phyloP scores from a whole-genome alignment of 345 rosid genomes.

The Bruguiera gymnorhiza region DNA sequence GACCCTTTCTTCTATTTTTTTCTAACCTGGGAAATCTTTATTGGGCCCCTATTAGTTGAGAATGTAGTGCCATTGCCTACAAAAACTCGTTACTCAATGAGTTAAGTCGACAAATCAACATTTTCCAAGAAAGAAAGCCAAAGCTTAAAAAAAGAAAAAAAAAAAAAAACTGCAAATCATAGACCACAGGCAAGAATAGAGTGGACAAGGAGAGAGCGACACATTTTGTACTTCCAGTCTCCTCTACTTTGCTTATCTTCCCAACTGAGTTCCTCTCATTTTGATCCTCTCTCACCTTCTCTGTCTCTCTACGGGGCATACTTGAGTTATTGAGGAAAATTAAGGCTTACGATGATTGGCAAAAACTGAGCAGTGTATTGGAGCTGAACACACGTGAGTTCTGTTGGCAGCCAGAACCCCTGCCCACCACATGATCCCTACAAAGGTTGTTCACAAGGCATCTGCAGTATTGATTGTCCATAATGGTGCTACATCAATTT shows the following conservation, averaged over 20 bases:
- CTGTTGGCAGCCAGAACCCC: conserved; percentile 38
- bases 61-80: background rate
- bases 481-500: conserved; percentile 78
- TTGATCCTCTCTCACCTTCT: background rate
- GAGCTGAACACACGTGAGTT: conserved; percentile 32
- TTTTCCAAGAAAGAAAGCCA: background rate
- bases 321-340: too few relatives aligned
- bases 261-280: conserved; percentile 20
- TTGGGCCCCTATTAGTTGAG: background rate
- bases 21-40: conserved; percentile 2
- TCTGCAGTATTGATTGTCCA: conserved; percentile 82
- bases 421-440: conserved; percentile 47
- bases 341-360: background rate
- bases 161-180: background rate
- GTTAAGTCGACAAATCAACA: conserved; percentile 17
- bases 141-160: background rate
- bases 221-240: conserved; percentile 23
- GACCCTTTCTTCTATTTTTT: too few relatives aligned
- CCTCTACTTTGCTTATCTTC: conserved; percentile 39
- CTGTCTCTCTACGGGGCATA: background rate
- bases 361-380: background rate
- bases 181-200: conserved; percentile 11
- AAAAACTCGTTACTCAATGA: background rate
- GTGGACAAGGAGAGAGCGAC: conserved; percentile 24
- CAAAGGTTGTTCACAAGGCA: conserved; percentile 70